phyloP scores from a whole-genome alignment of 345 rosid genomes.

The Erucastrum elatum region DNA sequence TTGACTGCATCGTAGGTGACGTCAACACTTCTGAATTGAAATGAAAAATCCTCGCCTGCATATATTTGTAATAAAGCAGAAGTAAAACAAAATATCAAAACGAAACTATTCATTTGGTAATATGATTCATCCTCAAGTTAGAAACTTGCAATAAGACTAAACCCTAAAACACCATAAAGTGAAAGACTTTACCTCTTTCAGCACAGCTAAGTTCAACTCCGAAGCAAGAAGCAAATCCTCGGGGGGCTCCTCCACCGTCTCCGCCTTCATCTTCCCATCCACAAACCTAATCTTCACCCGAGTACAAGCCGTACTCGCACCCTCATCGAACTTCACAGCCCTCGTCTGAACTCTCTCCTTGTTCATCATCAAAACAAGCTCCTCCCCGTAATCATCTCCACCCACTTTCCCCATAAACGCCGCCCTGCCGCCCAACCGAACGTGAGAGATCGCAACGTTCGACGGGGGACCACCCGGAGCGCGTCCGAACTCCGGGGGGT shows the following conservation, averaged over 20 bases:
- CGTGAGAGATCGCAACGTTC: slow-evolving; percentile 85
- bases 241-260: slow-evolving; percentile 66
- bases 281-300: slow-evolving; percentile 66
- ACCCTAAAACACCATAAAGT: background rate
- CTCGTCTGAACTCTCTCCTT: slow-evolving; percentile 87
- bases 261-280: slow-evolving; percentile 69
- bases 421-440: slow-evolving; percentile 85
- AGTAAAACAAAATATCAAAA: no score
- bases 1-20: slow-evolving; percentile 53
- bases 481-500: slow-evolving; percentile 83
- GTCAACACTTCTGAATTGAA: slow-evolving; percentile 73
- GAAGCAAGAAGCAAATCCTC: slow-evolving; percentile 73
- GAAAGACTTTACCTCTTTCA: slow-evolving; percentile 68
- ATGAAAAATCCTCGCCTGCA: slow-evolving; percentile 43
- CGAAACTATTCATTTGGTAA: no score
- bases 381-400: slow-evolving; percentile 65
- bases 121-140: no score
- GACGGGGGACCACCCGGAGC: slow-evolving; percentile 88
- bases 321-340: slow-evolving; percentile 65
- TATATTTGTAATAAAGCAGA: no score
- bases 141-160: no score
- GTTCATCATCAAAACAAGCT: slow-evolving; percentile 77
- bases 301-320: slow-evolving; percentile 60
- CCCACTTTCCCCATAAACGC: slow-evolving; percentile 96
- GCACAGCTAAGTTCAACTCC: slow-evolving; percentile 72